These are phyloP conservation scores for Cymodocea nodosa DNA, from an alignment of 116 monocot species.

Conservation along the genomic window DNA sequence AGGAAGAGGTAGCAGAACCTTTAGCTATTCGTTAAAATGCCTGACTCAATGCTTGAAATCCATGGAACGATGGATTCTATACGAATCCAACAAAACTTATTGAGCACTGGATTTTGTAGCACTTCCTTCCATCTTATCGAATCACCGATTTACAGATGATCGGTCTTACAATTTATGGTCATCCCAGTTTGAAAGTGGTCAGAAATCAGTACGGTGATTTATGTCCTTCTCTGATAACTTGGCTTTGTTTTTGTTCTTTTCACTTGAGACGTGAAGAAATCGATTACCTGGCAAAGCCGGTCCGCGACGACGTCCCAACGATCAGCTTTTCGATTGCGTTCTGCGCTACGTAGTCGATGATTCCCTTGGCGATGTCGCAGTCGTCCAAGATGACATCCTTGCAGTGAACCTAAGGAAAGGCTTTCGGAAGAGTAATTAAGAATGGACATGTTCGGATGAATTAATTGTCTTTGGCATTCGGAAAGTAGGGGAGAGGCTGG, in stretches of 20 bases:
- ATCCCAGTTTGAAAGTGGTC: neutral
- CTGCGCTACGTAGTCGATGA: slow-evolving; percentile 32
- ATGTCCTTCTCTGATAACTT: neutral
- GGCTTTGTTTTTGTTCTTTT: neutral
- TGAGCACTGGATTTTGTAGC: neutral
- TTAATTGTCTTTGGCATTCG: neutral
- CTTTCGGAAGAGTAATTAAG: neutral
- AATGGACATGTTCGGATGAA: neutral
- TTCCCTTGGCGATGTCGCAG: slow-evolving; percentile 29
- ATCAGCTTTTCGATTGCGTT: slow-evolving; percentile 42
- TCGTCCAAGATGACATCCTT: slow-evolving; percentile 40
- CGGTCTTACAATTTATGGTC: neutral
- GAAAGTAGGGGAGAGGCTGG: neutral
- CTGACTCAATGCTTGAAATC: too few relatives aligned
- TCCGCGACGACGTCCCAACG: slow-evolving; percentile 24
- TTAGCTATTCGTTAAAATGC: too few relatives aligned
- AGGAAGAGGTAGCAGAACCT: neutral
- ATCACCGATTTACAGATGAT: neutral
- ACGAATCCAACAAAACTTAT: too few relatives aligned
- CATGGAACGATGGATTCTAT: neutral
- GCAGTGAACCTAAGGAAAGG: slow-evolving; percentile 29
- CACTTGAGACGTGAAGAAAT: neutral
- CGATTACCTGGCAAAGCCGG: slow-evolving; percentile 29
- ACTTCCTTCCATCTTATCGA: neutral
- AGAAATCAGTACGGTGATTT: neutral